Base-by-base conservation (phyloP, 2,329 filamentous ascomycete genomes). In the Talaromyces piceae region DNA sequence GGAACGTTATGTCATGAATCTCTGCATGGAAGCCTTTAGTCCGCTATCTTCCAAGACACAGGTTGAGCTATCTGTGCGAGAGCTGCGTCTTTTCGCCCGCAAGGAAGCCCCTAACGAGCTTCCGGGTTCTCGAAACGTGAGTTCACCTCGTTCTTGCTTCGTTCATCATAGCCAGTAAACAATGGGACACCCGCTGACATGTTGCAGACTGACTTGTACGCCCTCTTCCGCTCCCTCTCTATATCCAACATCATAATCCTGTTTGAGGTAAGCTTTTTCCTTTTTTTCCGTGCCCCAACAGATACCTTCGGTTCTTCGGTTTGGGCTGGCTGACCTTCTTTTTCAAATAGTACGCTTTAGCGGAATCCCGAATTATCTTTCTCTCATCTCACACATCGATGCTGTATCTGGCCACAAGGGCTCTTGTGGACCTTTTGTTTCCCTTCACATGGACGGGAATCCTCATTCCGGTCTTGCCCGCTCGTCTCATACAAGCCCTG, bases 371-470 rank as follows among this genome's bases (percentile, higher is more conserved):
- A 53, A 96, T 98, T 68, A 95, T 98, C 64, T 84, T 98, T 58
- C 77, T 97, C 18, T 97, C 93, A 7, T 95, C 91, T 1, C 91
- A 98, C 67, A 93, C 91, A 1, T 86, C 90, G 47, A 97, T 98
- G 93, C 78, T 98, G 52, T 90, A 97, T 63, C 79, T 97, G 41
- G 91, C 90, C 30, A 94, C 87, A 61, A 84, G 90, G 67, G 90
- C 91, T n/a, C 74, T 97, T 52, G 81, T 82, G 27, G 91, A 85
- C 66, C 74, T 97, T 31, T 73, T 98, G 18, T 98, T 95, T 66
- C 91, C 91, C 6, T 74, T 97, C 48, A 87, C 89, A 57, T 97
- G 93, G 91, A 82, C 88, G 3, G 94, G 91, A 60, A 89, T 97
- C 45, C 90, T 95, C 65, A 96, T 97, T 57, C 91, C 91, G 2